These are phyloP conservation scores for Trichocomaceae sp. DNA, from an alignment of 2,329 filamentous ascomycete species.

Conservation along the genomic window DNA sequence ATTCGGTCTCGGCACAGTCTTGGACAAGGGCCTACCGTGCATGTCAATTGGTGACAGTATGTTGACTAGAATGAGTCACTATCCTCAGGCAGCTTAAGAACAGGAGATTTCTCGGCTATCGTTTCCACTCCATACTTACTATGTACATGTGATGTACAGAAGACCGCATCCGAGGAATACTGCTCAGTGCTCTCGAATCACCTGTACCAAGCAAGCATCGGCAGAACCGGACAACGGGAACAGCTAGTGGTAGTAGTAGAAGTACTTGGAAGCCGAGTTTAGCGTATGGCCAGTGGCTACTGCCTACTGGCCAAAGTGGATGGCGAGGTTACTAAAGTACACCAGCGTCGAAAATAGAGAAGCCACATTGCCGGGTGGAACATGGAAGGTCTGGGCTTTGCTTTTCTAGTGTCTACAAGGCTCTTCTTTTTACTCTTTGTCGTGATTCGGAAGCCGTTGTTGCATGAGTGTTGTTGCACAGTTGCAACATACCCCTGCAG, in stretches of 20 bases:
- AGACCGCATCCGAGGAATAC: neutral
- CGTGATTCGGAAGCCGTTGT: neutral
- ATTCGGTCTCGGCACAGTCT: neutral
- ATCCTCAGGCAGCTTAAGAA: neutral
- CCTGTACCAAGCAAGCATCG: neutral
- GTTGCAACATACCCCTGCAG: constrained; percentile 8
- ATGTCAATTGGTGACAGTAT: neutral
- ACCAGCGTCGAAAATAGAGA: neutral
- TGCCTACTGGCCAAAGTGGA: neutral
- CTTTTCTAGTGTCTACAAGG: neutral
- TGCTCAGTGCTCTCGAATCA: neutral
- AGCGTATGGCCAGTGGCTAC: neutral
- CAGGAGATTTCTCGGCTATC: neutral
- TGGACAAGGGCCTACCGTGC: neutral
- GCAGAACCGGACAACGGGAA: neutral
- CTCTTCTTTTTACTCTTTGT: neutral
- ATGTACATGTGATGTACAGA: neutral
- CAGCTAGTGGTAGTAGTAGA: no score
- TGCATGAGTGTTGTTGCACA: neutral
- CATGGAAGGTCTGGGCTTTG: neutral
- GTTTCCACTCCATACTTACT: neutral
- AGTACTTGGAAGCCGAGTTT: neutral
- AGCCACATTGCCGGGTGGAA: neutral
- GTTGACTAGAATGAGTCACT: neutral
- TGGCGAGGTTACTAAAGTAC: neutral